Evolutionary conservation across 2,329 filamentous ascomycete genomes (phyloP).

Genomic region (Pseudohalonectria lignicola): DNA sequence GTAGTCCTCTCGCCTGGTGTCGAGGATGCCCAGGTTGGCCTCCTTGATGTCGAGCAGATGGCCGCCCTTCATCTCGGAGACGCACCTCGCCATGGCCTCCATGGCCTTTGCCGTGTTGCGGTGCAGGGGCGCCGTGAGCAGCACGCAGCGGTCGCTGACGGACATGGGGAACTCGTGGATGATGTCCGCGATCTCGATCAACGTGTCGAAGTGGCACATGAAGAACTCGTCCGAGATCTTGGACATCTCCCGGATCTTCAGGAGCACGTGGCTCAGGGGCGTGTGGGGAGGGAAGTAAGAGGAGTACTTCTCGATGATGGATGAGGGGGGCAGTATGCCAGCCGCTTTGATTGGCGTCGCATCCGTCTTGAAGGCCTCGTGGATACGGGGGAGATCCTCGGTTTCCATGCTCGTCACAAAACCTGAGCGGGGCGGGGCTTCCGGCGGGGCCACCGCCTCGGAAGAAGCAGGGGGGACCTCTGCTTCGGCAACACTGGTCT

Average conservation of each 20-base stretch:
- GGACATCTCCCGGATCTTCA: conserved; percentile 61
- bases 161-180: conserved; percentile 64
- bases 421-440: conserved; percentile 33
- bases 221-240: conserved; percentile 56
- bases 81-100: conserved; percentile 47
- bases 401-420: conserved; percentile 69
- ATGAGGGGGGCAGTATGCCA: conserved; percentile 61
- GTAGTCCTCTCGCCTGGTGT: conserved; percentile 39
- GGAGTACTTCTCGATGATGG: conserved; percentile 64
- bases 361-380: conserved; percentile 49
- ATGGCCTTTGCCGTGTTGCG: conserved; percentile 40
- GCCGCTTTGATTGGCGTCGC: conserved; percentile 58
- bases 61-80: conserved; percentile 57
- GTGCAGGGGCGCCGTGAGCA: conserved; percentile 63
- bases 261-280: conserved; percentile 73
- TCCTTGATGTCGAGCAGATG: conserved; percentile 59
- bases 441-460: no score
- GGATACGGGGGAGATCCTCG: conserved; percentile 54
- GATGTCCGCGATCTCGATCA: conserved; percentile 56
- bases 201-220: conserved; percentile 53
- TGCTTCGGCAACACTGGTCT: not conserved
- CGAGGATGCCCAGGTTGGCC: conserved; percentile 64
- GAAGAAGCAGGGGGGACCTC: not conserved
- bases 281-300: conserved; percentile 72
- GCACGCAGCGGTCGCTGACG: conserved; percentile 62